phyloP scores from a whole-genome alignment of 1,284 basidiomycete genomes.

The Mycosarcoma maydis region DNA sequence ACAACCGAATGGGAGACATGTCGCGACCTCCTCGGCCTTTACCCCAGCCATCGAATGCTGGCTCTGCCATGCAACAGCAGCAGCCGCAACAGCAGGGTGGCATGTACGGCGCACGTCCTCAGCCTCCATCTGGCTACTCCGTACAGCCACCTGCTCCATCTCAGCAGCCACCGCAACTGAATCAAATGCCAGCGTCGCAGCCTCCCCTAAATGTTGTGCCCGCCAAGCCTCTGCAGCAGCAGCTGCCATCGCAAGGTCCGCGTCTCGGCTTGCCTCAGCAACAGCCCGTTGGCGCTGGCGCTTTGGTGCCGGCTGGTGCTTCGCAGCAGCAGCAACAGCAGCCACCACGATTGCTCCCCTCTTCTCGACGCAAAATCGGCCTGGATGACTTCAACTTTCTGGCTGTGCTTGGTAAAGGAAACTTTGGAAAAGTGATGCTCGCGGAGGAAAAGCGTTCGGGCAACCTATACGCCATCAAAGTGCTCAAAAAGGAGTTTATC shows the following conservation, averaged over 20 bases:
- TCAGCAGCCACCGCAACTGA: slow-evolving; percentile 11
- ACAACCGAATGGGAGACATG: slow-evolving; percentile 27
- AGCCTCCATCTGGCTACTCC: slow-evolving; percentile 19
- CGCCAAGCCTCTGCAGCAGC: slow-evolving; percentile 10
- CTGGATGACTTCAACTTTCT: slow-evolving; percentile 99
- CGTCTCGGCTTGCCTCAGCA: slow-evolving; percentile 15
- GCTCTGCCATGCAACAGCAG: slow-evolving; percentile 32
- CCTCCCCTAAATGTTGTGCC: slow-evolving; percentile 10
- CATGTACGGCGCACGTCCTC: slow-evolving; percentile 36
- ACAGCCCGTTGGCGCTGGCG: slow-evolving; percentile 3
- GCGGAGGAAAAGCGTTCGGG: slow-evolving; percentile 95
- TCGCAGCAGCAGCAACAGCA: slow-evolving; percentile 23
- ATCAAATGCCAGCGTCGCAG: slow-evolving; percentile 22
- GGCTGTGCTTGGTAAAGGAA: slow-evolving; percentile 97
- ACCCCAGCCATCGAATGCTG: slow-evolving; percentile 31
- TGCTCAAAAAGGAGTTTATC: slow-evolving; percentile 99
- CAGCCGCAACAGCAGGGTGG: slow-evolving; percentile 18
- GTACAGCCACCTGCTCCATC: slow-evolving; percentile 5
- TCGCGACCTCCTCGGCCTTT: slow-evolving; percentile 48
- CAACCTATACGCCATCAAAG: slow-evolving; percentile 97
- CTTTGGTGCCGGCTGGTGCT: slow-evolving; percentile 10
- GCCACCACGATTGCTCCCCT: slow-evolving; percentile 46
- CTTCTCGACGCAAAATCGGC: slow-evolving; percentile 82
- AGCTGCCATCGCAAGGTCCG: slow-evolving; percentile 5
- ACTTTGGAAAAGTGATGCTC: slow-evolving; percentile 99